phyloP scores from a whole-genome alignment of 441 rosid genomes.

The Arabidopsis lyrata region DNA sequence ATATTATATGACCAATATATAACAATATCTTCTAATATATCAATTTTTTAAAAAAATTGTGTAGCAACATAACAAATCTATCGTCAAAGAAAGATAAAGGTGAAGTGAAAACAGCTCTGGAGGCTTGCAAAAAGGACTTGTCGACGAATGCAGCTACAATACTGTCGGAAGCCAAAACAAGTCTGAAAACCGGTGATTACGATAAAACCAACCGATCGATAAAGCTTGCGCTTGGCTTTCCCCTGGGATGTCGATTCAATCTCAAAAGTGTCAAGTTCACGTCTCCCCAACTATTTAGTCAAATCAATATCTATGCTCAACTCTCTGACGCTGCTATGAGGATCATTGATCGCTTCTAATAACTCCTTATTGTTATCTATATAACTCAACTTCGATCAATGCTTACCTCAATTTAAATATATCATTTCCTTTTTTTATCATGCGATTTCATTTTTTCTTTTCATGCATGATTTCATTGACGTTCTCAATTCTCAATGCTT shows the following conservation, averaged over 20 bases:
- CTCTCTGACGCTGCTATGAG: slow-evolving; percentile 34
- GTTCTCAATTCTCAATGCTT: too few species aligned
- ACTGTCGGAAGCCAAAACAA: slow-evolving; percentile 8
- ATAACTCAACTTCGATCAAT: background rate
- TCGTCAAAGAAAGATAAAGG: background rate
- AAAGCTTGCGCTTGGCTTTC: background rate
- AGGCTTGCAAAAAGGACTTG: slow-evolving; percentile 17
- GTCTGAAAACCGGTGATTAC: slow-evolving; percentile 16
- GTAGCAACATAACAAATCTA: slow-evolving; percentile 20
- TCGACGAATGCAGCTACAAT: background rate
- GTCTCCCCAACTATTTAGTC: background rate
- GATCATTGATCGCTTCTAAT: slow-evolving; percentile 35
- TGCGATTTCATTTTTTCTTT: background rate
- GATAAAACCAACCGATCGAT: background rate
- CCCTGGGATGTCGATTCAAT: background rate
- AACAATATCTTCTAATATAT: background rate
- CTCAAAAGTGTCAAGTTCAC: background rate
- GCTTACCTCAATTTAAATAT: background rate
- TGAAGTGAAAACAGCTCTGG: slow-evolving; percentile 6
- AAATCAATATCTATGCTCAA: slow-evolving; percentile 7
- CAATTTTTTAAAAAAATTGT: background rate
- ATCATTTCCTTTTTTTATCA: background rate
- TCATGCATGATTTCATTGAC: too few species aligned
- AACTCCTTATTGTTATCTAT: background rate
- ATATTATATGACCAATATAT: background rate